These are phyloP conservation scores for Magnusiomyces magnusii DNA, from an alignment of 1,139 yeast genomes.

Conservation along the genomic window DNA sequence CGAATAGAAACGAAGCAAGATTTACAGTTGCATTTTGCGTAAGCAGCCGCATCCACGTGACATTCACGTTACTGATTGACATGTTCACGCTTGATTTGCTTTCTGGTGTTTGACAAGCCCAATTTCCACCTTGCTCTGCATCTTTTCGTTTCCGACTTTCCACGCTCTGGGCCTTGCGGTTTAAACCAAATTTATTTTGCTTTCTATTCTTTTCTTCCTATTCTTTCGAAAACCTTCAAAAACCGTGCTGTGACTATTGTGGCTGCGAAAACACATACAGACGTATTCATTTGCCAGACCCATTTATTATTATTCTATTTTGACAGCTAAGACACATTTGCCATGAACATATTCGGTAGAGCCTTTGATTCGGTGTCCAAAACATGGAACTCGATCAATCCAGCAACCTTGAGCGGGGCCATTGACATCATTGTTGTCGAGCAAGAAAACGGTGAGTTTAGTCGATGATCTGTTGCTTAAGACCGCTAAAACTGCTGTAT, in stretches of 20 bases:
- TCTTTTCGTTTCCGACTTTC: no score
- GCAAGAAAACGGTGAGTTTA: slow-evolving; percentile 57
- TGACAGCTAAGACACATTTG: slow-evolving; percentile 27
- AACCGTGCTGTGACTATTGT: no score
- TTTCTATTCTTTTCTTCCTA: no score
- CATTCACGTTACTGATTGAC: background rate
- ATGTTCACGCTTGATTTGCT: no score
- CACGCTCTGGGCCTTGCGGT: no score
- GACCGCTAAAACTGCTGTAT: no score
- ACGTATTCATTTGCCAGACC: background rate
- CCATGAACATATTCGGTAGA: slow-evolving; percentile 95
- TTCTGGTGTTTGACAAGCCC: no score
- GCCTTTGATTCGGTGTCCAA: slow-evolving; percentile 93
- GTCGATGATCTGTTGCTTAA: no score
- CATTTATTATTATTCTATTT: background rate
- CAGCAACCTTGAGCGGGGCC: slow-evolving; percentile 94
- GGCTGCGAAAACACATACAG: no score
- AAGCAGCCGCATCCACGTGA: background rate
- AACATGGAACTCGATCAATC: slow-evolving; percentile 96
- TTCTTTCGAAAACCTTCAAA: no score
- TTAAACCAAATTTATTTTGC: no score
- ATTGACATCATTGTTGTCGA: slow-evolving; percentile 97
- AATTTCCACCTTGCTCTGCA: no score
- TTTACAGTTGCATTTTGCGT: background rate
- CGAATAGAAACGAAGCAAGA: background rate